These are phyloP conservation scores for Cucurbita moschata DNA, from an alignment of 306 rosid genomes.

Conservation along the genomic window DNA sequence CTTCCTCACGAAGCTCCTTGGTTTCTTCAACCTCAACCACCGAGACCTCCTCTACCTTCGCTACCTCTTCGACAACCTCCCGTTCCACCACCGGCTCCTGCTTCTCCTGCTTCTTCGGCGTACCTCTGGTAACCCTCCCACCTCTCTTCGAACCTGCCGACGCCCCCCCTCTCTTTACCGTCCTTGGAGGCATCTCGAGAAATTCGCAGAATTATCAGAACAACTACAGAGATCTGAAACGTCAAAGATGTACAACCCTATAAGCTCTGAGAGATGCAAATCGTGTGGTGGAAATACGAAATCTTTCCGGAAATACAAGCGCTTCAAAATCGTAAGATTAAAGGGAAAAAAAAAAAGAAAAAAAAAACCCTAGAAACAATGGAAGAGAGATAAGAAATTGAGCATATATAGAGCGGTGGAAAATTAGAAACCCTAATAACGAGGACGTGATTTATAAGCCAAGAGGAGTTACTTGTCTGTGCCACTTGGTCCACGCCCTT, in stretches of 20 bases:
- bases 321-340: not conserved
- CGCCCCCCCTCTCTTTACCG: slow-evolving; percentile 66
- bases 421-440: slow-evolving; percentile 3
- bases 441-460: not conserved
- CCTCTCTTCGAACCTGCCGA: slow-evolving; percentile 48
- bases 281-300: not conserved
- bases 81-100: slow-evolving; percentile 27
- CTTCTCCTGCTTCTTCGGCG: slow-evolving; percentile 44
- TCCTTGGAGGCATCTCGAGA: slow-evolving; percentile 60
- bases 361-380: not conserved
- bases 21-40: slow-evolving; percentile 6
- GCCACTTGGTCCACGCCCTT: not conserved
- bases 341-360: too few species aligned
- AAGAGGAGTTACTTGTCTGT: not conserved
- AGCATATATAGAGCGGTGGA: not conserved
- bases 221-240: not conserved
- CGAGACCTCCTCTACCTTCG: slow-evolving; percentile 24
- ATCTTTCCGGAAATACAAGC: not conserved
- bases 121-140: slow-evolving; percentile 36
- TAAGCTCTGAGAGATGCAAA: not conserved
- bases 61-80: slow-evolving; percentile 31
- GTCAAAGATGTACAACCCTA: not conserved
- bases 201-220: not conserved
- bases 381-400: not conserved
- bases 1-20: not conserved